These are phyloP conservation scores for Hypomontagnella submonticulosa DNA, from an alignment of 495 filamentous ascomycete genomes.

Conservation along the genomic window DNA sequence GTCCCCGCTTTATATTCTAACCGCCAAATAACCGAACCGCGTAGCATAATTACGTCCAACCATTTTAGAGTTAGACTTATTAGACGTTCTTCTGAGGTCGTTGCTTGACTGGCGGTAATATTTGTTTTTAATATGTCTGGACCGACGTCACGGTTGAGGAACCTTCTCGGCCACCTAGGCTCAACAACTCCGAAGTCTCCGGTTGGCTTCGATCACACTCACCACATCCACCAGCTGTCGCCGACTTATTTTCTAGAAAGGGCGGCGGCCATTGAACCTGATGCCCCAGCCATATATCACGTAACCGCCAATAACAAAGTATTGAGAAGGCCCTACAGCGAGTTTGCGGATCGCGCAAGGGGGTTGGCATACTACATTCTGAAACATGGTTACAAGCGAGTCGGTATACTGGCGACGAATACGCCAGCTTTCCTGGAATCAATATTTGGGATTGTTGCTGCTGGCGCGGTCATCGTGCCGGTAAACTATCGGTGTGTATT, in stretches of 20 bases:
- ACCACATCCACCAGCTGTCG: slow-evolving; percentile 82
- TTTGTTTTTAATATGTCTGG: slow-evolving; percentile 54
- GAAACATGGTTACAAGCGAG: slow-evolving; percentile 73
- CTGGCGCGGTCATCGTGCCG: slow-evolving; percentile 80
- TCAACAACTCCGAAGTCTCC: slow-evolving; percentile 51
- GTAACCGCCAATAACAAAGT: slow-evolving; percentile 78
- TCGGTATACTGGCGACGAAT: slow-evolving; percentile 87
- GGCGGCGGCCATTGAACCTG: slow-evolving; percentile 89
- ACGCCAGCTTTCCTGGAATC: slow-evolving; percentile 93
- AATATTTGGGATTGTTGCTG: slow-evolving; percentile 89
- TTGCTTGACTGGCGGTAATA: neutral
- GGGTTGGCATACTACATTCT: slow-evolving; percentile 88
- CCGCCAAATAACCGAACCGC: no score
- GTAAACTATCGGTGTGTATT: slow-evolving; percentile 76
- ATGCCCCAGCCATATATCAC: slow-evolving; percentile 89
- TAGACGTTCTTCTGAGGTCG: neutral
- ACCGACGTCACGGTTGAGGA: slow-evolving; percentile 60
- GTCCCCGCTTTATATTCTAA: no score
- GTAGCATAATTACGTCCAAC: no score
- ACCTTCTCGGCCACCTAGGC: slow-evolving; percentile 71
- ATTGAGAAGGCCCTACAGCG: slow-evolving; percentile 78
- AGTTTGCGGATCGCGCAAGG: slow-evolving; percentile 83
- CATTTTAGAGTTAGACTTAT: neutral
- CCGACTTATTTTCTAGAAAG: slow-evolving; percentile 91
- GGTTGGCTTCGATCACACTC: slow-evolving; percentile 56